phyloP scores from a whole-genome alignment of 768 basidiomycete genomes.

The Tricholoma bakamatsutake region DNA sequence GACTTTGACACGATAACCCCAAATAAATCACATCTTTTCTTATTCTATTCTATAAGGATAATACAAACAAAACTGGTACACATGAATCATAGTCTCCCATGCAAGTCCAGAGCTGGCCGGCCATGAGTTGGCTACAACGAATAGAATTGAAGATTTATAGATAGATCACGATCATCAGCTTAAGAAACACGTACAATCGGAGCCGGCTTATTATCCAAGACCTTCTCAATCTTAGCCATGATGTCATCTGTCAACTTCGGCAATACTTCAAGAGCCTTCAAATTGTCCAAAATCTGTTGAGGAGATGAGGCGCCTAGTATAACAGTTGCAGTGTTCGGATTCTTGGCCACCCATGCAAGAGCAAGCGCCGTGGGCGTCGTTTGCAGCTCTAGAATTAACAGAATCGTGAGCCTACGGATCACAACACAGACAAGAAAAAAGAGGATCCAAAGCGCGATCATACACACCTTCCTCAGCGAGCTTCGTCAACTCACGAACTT shows the following conservation, averaged over 20 bases:
- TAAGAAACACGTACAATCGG: constrained; percentile 28
- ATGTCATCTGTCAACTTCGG: constrained; percentile 67
- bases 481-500: constrained; percentile 60
- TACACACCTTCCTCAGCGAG: constrained; percentile 51
- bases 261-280: constrained; percentile 66
- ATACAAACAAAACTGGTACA: background rate
- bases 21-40: background rate
- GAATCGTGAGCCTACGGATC: background rate
- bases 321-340: constrained; percentile 60
- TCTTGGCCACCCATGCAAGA: constrained; percentile 68
- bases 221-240: constrained; percentile 59
- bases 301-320: constrained; percentile 63
- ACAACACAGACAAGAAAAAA: background rate
- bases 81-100: constrained; percentile 7
- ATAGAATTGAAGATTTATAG: background rate
- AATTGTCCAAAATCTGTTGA: constrained; percentile 59
- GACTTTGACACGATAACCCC: background rate
- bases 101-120: constrained; percentile 16
- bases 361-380: constrained; percentile 61
- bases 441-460: constrained; percentile 1
- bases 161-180: no score
- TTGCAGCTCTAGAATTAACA: constrained; percentile 38
- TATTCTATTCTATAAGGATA: background rate
- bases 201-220: constrained; percentile 50
- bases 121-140: constrained; percentile 17